Conservation (phyloP, 768 basidiomycete genomes). For the Panus rudis region DNA sequence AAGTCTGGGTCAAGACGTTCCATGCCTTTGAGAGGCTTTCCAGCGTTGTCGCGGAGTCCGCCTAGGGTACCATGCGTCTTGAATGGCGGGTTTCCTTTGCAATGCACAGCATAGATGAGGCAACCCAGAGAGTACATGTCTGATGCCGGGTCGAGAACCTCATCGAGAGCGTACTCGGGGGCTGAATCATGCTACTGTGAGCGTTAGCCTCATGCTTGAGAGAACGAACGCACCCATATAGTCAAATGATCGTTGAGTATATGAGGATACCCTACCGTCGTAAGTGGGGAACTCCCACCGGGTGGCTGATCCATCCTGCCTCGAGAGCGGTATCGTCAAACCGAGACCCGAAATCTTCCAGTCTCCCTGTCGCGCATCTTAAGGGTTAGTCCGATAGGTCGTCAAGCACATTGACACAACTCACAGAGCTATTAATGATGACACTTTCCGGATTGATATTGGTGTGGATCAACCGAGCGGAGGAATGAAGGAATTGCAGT, state of each 20-base stretch:
- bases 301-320: slow-evolving; percentile 62
- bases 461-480: slow-evolving; percentile 86
- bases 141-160: slow-evolving; percentile 76
- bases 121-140: slow-evolving; percentile 94
- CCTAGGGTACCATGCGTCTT: slow-evolving; percentile 73
- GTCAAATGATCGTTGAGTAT: slow-evolving; percentile 89
- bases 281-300: slow-evolving; percentile 89
- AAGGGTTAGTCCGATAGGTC: no score
- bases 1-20: slow-evolving; percentile 64
- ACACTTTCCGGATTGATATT: slow-evolving; percentile 86
- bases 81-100: slow-evolving; percentile 82
- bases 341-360: slow-evolving; percentile 96
- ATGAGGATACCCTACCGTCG: slow-evolving; percentile 71
- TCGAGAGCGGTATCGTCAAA: slow-evolving; percentile 70
- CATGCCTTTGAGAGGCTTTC: slow-evolving; percentile 54
- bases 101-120: slow-evolving; percentile 86
- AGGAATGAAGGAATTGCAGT: slow-evolving; percentile 83
- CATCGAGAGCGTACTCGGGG: slow-evolving; percentile 92
- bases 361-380: slow-evolving; percentile 62
- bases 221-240: slow-evolving; percentile 68
- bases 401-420: slow-evolving; percentile 17
- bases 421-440: slow-evolving; percentile 81
- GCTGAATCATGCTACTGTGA: slow-evolving; percentile 37
- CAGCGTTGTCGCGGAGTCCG: slow-evolving; percentile 62
- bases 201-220: background rate